Percentiles rank a stretch among this genome's conserved stretches.
phyloP scores from a whole-genome alignment of 257 asterid species.

The Forsythia viridissima region DNA sequence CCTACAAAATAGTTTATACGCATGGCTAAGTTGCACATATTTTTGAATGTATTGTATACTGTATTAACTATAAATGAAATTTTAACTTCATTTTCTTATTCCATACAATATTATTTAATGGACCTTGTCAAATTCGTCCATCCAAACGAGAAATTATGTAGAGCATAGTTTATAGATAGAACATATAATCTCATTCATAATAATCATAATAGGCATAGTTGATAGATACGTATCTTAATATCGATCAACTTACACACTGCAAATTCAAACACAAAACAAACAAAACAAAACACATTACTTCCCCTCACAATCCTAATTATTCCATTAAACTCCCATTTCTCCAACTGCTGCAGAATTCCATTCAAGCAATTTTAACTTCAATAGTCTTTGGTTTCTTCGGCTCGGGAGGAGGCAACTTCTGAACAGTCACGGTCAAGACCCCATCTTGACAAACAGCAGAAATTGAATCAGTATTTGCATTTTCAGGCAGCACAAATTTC shows the following conservation, averaged over 20 bases:
- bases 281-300: background rate
- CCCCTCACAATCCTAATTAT: background rate
- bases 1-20: too few species aligned
- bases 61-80: too few species aligned
- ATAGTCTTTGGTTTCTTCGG: slow-evolving; percentile 81
- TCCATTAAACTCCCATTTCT: background rate
- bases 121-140: too few species aligned
- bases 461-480: slow-evolving; percentile 61
- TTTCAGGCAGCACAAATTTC: slow-evolving; percentile 76
- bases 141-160: too few species aligned
- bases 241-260: background rate
- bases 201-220: background rate
- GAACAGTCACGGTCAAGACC: slow-evolving; percentile 66
- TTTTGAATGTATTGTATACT: too few species aligned
- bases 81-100: too few species aligned
- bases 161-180: too few species aligned
- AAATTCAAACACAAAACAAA: background rate
- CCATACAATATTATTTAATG: too few species aligned
- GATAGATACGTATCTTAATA: background rate
- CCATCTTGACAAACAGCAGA: slow-evolving; percentile 78
- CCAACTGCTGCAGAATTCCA: too few species aligned
- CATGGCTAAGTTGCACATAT: too few species aligned
- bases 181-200: background rate
- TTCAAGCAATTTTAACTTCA: slow-evolving; percentile 61
- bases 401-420: slow-evolving; percentile 82